Evolutionary conservation across 2,329 filamentous ascomycete genomes (phyloP).

Genomic region (Teratosphaeria nubilosa): DNA sequence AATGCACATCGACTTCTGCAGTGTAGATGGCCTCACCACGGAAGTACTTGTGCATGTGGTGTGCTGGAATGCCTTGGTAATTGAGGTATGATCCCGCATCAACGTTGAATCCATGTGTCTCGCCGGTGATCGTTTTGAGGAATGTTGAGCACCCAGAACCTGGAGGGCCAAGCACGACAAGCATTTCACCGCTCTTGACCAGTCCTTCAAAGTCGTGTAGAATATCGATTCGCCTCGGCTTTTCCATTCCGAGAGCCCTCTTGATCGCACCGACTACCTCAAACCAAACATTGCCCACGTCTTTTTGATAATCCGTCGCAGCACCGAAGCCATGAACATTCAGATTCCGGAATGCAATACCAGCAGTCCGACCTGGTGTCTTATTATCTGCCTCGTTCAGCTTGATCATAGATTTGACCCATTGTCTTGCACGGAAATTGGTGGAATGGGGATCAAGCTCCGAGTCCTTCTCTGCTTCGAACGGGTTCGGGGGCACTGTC

Average conservation of each 20-base stretch:
- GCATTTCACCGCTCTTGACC: slow-evolving; percentile 62
- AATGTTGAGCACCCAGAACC: slow-evolving; percentile 68
- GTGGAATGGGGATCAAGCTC: slow-evolving; percentile 36
- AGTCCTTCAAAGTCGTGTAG: slow-evolving; percentile 58
- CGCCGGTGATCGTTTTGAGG: slow-evolving; percentile 73
- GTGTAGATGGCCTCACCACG: slow-evolving; percentile 82
- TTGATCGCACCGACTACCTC: slow-evolving; percentile 30
- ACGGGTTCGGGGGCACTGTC: slow-evolving; percentile 28
- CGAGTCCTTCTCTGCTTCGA: slow-evolving; percentile 31
- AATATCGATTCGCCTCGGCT: slow-evolving; percentile 44
- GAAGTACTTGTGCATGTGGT: slow-evolving; percentile 69
- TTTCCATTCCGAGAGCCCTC: slow-evolving; percentile 21
- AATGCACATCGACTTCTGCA: slow-evolving; percentile 74
- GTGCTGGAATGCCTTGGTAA: slow-evolving; percentile 64
- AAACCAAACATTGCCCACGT: slow-evolving; percentile 38
- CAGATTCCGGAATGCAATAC: slow-evolving; percentile 36
- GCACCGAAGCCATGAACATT: slow-evolving; percentile 41
- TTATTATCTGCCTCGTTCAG: slow-evolving; percentile 33
- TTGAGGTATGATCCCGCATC: slow-evolving; percentile 65
- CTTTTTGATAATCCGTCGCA: slow-evolving; percentile 42
- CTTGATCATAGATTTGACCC: slow-evolving; percentile 42
- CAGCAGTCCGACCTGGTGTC: slow-evolving; percentile 34
- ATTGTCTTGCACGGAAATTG: slow-evolving; percentile 39
- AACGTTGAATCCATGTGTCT: slow-evolving; percentile 69
- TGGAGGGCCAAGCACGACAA: slow-evolving; percentile 64